Evolutionary conservation across 352 stramenopile genomes (phyloP).

Genomic region (Pythium insidiosum): DNA sequence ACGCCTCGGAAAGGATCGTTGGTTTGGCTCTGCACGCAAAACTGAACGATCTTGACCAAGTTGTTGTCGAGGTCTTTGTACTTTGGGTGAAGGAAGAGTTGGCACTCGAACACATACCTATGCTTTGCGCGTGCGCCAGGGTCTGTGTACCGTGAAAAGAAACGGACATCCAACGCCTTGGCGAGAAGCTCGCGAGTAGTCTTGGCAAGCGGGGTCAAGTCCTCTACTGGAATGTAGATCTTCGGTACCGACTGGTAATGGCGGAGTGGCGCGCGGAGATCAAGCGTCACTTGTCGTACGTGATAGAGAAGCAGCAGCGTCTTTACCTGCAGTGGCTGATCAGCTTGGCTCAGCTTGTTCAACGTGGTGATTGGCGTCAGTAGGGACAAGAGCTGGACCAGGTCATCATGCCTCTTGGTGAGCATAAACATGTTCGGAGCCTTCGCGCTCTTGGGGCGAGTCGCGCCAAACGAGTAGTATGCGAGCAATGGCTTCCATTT

Average conservation of each 20-base stretch:
- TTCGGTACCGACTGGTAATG: neutral
- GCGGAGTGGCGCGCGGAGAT: neutral
- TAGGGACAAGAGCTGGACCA: neutral
- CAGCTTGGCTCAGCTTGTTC: constrained; percentile 1
- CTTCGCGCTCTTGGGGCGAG: neutral
- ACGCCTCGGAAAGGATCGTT: neutral
- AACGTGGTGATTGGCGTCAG: neutral
- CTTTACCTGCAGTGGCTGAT: neutral
- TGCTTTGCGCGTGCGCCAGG: neutral
- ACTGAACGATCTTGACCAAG: constrained; percentile 3
- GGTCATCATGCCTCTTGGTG: neutral
- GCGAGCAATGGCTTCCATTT: neutral
- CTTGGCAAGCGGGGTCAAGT: neutral
- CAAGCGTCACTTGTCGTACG: constrained; percentile 1
- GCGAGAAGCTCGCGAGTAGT: neutral
- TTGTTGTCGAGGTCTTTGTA: constrained; percentile 7
- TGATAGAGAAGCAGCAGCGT: constrained; percentile 1
- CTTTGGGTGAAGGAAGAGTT: constrained; percentile 4
- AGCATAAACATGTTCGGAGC: neutral
- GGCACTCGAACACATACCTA: constrained; percentile 1
- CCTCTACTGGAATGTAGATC: neutral
- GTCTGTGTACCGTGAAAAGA: constrained; percentile 3
- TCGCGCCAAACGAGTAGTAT: neutral
- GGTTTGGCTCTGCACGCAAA: neutral
- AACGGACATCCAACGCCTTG: neutral